Evolutionary conservation across 2,329 filamentous ascomycete genomes (phyloP).

Genomic region (Penicillium sp.): DNA sequence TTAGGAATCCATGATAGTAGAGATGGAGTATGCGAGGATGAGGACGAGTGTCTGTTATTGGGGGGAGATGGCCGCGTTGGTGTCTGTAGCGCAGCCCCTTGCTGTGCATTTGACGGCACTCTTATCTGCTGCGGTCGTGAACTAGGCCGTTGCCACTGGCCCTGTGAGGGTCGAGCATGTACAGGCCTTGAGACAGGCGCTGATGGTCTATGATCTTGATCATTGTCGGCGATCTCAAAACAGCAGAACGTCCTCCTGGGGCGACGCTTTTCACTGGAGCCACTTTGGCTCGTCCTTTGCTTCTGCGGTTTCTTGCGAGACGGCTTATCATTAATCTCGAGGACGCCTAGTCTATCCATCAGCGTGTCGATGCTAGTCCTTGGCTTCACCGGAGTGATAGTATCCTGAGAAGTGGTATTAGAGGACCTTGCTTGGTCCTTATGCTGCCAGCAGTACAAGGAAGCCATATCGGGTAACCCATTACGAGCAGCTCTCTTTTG

Average conservation of each 20-base stretch:
- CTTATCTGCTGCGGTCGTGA: slow-evolving; percentile 13
- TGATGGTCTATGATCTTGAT: slow-evolving; percentile 31
- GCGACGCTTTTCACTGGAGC: slow-evolving; percentile 20
- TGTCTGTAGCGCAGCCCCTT: slow-evolving; percentile 13
- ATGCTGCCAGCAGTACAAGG: slow-evolving; percentile 90
- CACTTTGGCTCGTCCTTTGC: slow-evolving; percentile 15
- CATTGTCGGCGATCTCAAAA: slow-evolving; percentile 35
- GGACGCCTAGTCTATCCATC: slow-evolving; percentile 74
- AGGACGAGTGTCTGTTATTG: slow-evolving; percentile 21
- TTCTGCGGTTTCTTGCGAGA: slow-evolving; percentile 11
- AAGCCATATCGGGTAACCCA: slow-evolving; percentile 35
- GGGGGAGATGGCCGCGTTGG: slow-evolving; percentile 20
- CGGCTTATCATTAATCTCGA: slow-evolving; percentile 61
- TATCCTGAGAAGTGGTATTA: slow-evolving; percentile 19
- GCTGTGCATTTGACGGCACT: slow-evolving; percentile 16
- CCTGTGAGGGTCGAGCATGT: slow-evolving; percentile 13
- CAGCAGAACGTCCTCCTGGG: slow-evolving; percentile 38
- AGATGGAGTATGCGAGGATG: slow-evolving; percentile 46
- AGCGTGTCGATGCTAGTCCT: slow-evolving; percentile 85
- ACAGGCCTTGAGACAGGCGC: slow-evolving; percentile 29
- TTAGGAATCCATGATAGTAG: slow-evolving; percentile 71
- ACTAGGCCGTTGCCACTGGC: slow-evolving; percentile 1
- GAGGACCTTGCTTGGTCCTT: slow-evolving; percentile 72
- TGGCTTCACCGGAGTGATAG: slow-evolving; percentile 57
- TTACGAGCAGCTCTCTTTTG: slow-evolving; percentile 30